Base-by-base conservation (phyloP, 495 filamentous ascomycete species). In the Aspergillus ostianus region DNA sequence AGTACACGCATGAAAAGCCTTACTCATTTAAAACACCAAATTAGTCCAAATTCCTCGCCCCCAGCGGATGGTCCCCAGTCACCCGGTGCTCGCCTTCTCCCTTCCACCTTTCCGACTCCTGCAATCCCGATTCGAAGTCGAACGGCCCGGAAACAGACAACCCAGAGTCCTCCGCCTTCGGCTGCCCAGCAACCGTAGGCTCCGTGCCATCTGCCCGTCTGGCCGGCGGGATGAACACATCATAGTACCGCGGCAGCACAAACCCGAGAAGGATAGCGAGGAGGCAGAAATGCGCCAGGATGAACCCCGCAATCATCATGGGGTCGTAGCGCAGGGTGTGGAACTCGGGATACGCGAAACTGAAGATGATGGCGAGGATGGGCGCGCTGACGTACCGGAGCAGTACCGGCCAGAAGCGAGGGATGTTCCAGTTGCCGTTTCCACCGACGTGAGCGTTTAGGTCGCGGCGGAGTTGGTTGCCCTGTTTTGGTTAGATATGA, bases 301-400 rank as follows among this genome's bases (percentile, higher is more conserved):
- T 72, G 46, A 78, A 78, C 0, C 74, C 75, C 12, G 68, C 53
- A 26, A 77, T 71, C 66, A 71, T 69, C 51, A 77, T 58, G 10
- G 74, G 73, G 53, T 76, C 73, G 57, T 73, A 69, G 12, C 70
- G 70, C 50, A 72, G 55, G 3, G 65, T 68, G 36, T 73, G 64
- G 50, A 78, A 76, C 44, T 72, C 67, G 1, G 72, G 72, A 55
- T 75, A 78, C 19, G 74, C 68, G 57, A 78, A 76, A 51, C 68
- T 72, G 58, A 75, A 76, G 32, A 78, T 69, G 21, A 77, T 77
- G 29, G 65, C 67, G 6, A 77, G 63, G 48, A 73, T 65, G 4
- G 73, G 75, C 8, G 66, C 73, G 55, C 68, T 68, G 53, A 77
- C 54, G 59, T 78, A 78, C 17, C 74, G 74, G 12, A 77, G 62